These are phyloP conservation scores for Exophiala alcalophila DNA, from an alignment of 2,329 filamentous ascomycete species.

Conservation along the genomic window DNA sequence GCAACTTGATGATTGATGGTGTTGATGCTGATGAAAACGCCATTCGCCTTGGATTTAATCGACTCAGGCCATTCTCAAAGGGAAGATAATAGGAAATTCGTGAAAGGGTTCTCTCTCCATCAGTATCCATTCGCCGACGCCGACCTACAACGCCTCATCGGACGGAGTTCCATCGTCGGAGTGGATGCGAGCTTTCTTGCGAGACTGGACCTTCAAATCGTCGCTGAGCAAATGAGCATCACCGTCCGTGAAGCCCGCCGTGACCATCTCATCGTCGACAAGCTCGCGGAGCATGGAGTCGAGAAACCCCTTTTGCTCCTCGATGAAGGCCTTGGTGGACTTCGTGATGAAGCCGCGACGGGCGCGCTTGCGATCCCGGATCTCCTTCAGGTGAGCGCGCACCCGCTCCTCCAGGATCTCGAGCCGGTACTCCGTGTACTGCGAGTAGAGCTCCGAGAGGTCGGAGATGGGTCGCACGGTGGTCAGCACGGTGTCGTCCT, in stretches of 20 bases:
- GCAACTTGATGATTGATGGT: too few species aligned
- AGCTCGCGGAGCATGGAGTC: slow-evolving; percentile 43
- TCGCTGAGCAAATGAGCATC: slow-evolving; percentile 39
- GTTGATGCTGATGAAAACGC: too few species aligned
- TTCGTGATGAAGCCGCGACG: slow-evolving; percentile 35
- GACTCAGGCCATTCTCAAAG: too few species aligned
- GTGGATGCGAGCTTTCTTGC: slow-evolving; percentile 33
- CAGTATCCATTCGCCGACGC: too few species aligned
- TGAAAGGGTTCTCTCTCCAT: too few species aligned
- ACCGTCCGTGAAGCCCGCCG: slow-evolving; percentile 35
- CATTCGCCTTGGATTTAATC: too few species aligned
- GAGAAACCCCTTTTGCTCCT: slow-evolving; percentile 34
- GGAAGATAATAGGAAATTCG: too few species aligned
- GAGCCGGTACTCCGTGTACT: slow-evolving; percentile 62
- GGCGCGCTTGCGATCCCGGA: slow-evolving; percentile 35
- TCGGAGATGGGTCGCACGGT: slow-evolving; percentile 60
- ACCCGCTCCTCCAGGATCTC: slow-evolving; percentile 61
- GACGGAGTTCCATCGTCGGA: too few species aligned
- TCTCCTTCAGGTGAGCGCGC: slow-evolving; percentile 43
- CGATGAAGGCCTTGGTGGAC: slow-evolving; percentile 33
- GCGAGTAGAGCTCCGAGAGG: slow-evolving; percentile 56
- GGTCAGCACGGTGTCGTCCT: slow-evolving; percentile 60
- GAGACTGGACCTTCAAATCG: slow-evolving; percentile 35
- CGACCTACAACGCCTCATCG: too few species aligned
- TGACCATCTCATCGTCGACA: slow-evolving; percentile 41